Evolutionary conservation across 2,329 filamentous ascomycete genomes (phyloP).

Genomic region (Xylaria arbuscula): DNA sequence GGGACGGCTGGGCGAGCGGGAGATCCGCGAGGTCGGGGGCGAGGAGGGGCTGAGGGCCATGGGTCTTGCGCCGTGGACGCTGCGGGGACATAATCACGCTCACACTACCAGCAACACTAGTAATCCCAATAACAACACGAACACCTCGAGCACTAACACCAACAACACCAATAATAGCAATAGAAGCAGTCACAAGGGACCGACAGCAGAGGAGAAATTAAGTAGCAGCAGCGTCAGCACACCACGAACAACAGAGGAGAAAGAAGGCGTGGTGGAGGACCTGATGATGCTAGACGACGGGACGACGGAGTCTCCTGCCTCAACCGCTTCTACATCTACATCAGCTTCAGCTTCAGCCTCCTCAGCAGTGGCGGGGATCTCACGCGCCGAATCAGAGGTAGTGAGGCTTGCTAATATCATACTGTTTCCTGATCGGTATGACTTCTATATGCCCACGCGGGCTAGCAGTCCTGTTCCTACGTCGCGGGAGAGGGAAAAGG

Average conservation of each 20-base stretch:
- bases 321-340: slow-evolving; percentile 34
- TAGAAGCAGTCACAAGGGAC: background rate
- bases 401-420: slow-evolving; percentile 67
- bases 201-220: slow-evolving; percentile 34
- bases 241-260: slow-evolving; percentile 34
- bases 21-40: slow-evolving; percentile 63
- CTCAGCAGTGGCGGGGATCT: slow-evolving; percentile 36
- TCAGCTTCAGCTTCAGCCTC: no score
- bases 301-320: slow-evolving; percentile 37
- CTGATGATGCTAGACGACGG: slow-evolving; percentile 36
- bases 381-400: slow-evolving; percentile 62
- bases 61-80: slow-evolving; percentile 65
- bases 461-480: slow-evolving; percentile 46
- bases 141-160: no score
- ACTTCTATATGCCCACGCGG: slow-evolving; percentile 59
- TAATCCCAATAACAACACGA: no score
- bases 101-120: no score
- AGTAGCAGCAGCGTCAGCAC: slow-evolving; percentile 36
- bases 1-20: slow-evolving; percentile 60
- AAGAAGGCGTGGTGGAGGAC: slow-evolving; percentile 37
- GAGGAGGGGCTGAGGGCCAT: slow-evolving; percentile 65
- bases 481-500: slow-evolving; percentile 34
- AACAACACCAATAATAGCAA: background rate
- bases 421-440: slow-evolving; percentile 64
- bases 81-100: slow-evolving; percentile 44